A percentile compares a stretch with the other conserved stretches of the same genome.
Conservation (phyloP, 192 early-diverging fungal genomes). For the Bifiguratus adelaidae region DNA sequence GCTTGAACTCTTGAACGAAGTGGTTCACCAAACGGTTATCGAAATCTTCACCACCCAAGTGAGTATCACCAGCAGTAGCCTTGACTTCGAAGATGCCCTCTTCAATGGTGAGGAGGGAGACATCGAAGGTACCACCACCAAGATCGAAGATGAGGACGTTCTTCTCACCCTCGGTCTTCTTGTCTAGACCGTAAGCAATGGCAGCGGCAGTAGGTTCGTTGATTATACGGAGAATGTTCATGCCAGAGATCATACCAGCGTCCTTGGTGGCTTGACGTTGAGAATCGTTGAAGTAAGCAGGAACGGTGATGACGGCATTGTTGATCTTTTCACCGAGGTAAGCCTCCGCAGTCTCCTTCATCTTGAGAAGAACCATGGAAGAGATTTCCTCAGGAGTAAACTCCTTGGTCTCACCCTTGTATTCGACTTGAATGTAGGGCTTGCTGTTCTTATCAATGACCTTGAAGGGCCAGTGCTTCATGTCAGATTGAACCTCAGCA, state of each 20-base stretch:
- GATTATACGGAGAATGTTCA: constrained; percentile 80
- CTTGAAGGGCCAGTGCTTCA: constrained; percentile 99
- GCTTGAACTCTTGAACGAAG: constrained; percentile 95
- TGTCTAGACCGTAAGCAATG: constrained; percentile 88
- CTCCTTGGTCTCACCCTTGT: constrained; percentile 93
- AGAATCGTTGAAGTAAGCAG: constrained; percentile 96
- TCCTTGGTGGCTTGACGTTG: constrained; percentile 95
- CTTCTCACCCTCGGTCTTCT: constrained; percentile 74
- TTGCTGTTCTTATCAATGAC: constrained; percentile 80
- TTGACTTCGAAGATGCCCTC: constrained; percentile 98
- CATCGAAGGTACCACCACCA: constrained; percentile 97
- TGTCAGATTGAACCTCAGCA: constrained; percentile 93
- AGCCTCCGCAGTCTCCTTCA: constrained; percentile 94
- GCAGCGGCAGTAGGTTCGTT: constrained; percentile 91
- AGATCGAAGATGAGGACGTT: constrained; percentile 98
- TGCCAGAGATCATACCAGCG: constrained; percentile 75
- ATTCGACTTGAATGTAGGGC: constrained; percentile 86
- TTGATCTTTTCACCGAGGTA: constrained; percentile 76
- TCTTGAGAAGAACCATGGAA: constrained; percentile 96
- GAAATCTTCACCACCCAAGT: constrained; percentile 99
- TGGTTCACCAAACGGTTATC: constrained; percentile 97
- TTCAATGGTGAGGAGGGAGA: constrained; percentile 93
- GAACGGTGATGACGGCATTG: constrained; percentile 96
- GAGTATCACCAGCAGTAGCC: constrained; percentile 98
- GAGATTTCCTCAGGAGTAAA: constrained; percentile 98